Conservation (phyloP, 306 rosid species). For the Argentina anserina region DNA sequence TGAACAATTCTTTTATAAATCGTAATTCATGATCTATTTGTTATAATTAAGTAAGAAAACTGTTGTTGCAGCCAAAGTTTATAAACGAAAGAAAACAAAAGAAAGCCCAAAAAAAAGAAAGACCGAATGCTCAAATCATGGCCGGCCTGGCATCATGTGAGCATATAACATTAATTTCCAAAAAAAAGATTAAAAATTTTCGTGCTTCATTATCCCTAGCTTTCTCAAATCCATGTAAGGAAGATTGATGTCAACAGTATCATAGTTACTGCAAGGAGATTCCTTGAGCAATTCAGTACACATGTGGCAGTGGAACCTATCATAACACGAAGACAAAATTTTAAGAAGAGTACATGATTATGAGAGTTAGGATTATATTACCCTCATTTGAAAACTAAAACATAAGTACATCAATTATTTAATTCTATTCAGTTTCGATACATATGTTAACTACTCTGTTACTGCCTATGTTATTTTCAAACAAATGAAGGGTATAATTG, state of each 20-base stretch:
- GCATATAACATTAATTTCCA: background rate
- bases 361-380: no score
- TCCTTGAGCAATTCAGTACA: background rate
- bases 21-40: background rate
- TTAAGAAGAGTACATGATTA: no score
- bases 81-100: background rate
- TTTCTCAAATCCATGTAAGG: constrained; percentile 11
- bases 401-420: no score
- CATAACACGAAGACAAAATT: background rate
- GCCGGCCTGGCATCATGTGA: constrained; percentile 5
- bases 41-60: background rate
- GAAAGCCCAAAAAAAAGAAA: background rate
- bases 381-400: no score
- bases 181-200: background rate
- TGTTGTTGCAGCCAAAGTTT: background rate
- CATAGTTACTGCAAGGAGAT: background rate
- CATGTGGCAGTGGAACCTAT: background rate
- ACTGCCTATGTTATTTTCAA: no score
- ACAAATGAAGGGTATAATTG: no score
- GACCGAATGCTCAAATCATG: background rate
- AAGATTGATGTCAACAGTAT: constrained; percentile 5
- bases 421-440: no score
- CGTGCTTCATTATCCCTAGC: background rate
- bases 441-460: no score
- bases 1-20: background rate